Base-by-base conservation (phyloP, 2,329 filamentous ascomycete genomes). In the Exophiala xenobiotica region DNA sequence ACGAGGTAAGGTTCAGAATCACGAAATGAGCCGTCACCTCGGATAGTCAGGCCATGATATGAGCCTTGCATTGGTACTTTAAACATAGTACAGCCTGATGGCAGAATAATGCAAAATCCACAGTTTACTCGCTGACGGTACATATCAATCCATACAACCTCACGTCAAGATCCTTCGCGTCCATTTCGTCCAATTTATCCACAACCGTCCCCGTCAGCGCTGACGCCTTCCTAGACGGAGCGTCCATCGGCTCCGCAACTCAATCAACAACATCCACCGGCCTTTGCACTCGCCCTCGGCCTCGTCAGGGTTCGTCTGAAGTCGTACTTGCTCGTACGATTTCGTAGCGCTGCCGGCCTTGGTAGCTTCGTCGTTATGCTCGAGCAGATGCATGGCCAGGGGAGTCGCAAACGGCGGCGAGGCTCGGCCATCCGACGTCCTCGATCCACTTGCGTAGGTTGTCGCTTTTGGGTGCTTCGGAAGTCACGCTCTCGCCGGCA, bases 251-350 rank as follows among this genome's bases (percentile, higher is more conserved):
- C n/a, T 54, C 52, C 3, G 38, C 27, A 46, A 51, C 38, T 54
- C 52, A 23, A 51, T 26, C 19, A 54, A n/a, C 27, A 54, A 6
- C 43, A 51, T 54, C 47, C 52, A 51, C 16, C 27, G 26, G 23
- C 38, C 19, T 14, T 24, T 23, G 12, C 24, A 9, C 20, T 42
- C 29, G 8, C 27, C 2, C n/a, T 20, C 14, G 11, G 2, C 19
- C 23, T 40, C 16, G 3, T 1, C 19, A 6, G 14, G 3, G 16
- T n/a, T 19, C 9, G 3, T 23, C 27, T 44, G 38, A 20, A 54
- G 47, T 4, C 44, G 33, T 24, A 54, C 47, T 8, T 38, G 29
- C 12, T 51, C 47, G 39, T 54, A 54, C 12, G 51, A 54, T 18
- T 50, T 54, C 14, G 51, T 54, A 14, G 46, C 40, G 27, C 35